Evolutionary conservation across 176 grass and related monocot species (phyloP), one percentile per base, ranked within the genome.

Genomic region (Avena eriantha): DNA sequence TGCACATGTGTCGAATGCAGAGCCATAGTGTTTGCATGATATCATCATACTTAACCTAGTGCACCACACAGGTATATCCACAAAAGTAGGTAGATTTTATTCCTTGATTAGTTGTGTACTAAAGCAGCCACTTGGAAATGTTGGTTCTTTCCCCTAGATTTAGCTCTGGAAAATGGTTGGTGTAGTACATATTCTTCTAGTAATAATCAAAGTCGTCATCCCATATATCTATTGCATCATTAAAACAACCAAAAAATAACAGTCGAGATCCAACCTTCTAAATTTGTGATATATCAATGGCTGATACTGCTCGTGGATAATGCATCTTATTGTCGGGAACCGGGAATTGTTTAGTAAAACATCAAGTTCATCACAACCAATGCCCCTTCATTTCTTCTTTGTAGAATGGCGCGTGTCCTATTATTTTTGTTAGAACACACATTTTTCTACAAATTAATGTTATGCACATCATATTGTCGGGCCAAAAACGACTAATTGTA

Each of bases 21-120:
- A 51, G 10, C 36, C 36, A 39, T 58, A 10, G 19, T 19, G 35
- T 50, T n/a, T 48, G 16, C 50, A 6, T 71, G 19, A 41, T 23
- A 33, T 43, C 33, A 71, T 84, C 39, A 43, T 43, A 46, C 8
- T 46, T 46, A 49, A 23, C 3, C 61, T 33, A 66, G 4, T 33
- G 13, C 2, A 16, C 39, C 36, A 81, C 23, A 67, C 7, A 65
- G 41, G 45, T 47, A 81, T 81, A 81, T 65, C 45, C 67, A 66
- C 11, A 58, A 47, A 49, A 6, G 58, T 29, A 19, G 55, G 57
- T 29, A 24, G 55, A 64, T 82, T 82, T 3, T 75, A 69, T 57
- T 69, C 73, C 23, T 57, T 26, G 23, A 26, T 70, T 41, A 36
- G 33, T 19, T 51, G 23, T 43, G 34, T 4, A 55, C n/a, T 5